Base-by-base conservation (phyloP, 1,284 basidiomycete species). In the Cystobasidium slooffiae region DNA sequence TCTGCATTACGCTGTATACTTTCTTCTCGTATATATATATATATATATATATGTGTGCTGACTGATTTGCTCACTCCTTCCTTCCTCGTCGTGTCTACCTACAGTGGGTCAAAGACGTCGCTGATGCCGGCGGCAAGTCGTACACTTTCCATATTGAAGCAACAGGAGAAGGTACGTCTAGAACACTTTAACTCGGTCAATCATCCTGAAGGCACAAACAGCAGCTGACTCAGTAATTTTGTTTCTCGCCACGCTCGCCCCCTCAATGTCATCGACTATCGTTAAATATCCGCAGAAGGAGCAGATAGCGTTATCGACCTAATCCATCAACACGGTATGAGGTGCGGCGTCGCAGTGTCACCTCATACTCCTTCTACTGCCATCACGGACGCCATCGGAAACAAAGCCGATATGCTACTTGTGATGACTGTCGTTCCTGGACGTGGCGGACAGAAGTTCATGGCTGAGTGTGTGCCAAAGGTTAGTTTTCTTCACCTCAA, bases 61-160 rank as follows among this genome's bases (percentile, higher is more conserved):
- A n/a, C n/a, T 62, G 59, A 62, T 46, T 37, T 18, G 43, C 39
- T n/a, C 31, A 18, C 37, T 1, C 9, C 1, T 6, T 55, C 39
- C 16, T 52, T 1, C 20, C 9, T 67, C 39, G 9, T 51, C 1
- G 31, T n/a, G 10, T 59, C 6, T 43, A 10, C 12, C 12, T 43
- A 6, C 80, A 97, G 91, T 99, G 97, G 97, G 92, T 99, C 49
- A 86, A 94, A 78, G 94, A 96, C 80, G 92, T 99, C 76, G 94
- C 96, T 22, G 89, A 93, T 78, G 97, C 97, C 16, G 97, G 97
- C 46, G 97, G 97, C 58, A 87, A 91, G 37, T 87, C 94, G 70
- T 99, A 98, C 84, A 97, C 94, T 76, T 99, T 99, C 85, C 97
- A 99, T 83, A 86, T 94, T 76, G 97, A 99, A 83, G 95, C 97